Percentiles rank a stretch among this genome's conserved stretches.
These are phyloP conservation scores for Alloascoidea africana DNA, from an alignment of 805 yeast genomes.

Conservation along the genomic window DNA sequence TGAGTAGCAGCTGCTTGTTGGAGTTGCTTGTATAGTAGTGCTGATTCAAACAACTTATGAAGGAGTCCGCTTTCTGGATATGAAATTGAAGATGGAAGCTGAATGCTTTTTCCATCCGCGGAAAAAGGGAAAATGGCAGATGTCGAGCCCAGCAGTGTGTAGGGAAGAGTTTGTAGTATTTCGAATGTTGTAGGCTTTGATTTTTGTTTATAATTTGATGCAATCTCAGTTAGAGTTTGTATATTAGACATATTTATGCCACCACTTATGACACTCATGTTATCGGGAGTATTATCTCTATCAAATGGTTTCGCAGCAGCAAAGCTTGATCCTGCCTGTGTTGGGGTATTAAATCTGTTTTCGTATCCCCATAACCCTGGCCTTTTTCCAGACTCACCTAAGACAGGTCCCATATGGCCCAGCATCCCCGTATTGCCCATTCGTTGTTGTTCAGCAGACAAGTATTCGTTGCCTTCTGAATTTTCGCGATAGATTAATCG, in stretches of 20 bases:
- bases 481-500: not conserved
- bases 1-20: conserved; percentile 15
- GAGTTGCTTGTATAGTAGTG: conserved; percentile 42
- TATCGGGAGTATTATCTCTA: not conserved
- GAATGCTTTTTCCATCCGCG: conserved; percentile 15
- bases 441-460: not conserved
- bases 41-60: conserved; percentile 52
- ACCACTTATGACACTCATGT: not conserved
- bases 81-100: conserved; percentile 36
- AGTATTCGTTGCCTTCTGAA: not conserved
- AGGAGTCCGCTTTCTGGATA: conserved; percentile 42
- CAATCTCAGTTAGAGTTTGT: not conserved
- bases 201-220: not conserved
- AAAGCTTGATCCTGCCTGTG: not conserved
- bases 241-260: conserved; percentile 3
- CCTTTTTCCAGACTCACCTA: too few relatives aligned
- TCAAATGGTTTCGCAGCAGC: not conserved
- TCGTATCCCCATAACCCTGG: too few relatives aligned
- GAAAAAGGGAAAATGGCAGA: conserved; percentile 37
- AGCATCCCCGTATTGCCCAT: too few relatives aligned
- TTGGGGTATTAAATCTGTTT: not conserved
- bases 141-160: conserved; percentile 36
- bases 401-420: too few relatives aligned
- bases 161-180: conserved; percentile 15
- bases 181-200: conserved; percentile 9